A percentile compares a stretch with the other conserved stretches of the same genome.
Evolutionary conservation across 2,329 filamentous ascomycete genomes (phyloP).

Genomic region (Fusarium sulawesiense): DNA sequence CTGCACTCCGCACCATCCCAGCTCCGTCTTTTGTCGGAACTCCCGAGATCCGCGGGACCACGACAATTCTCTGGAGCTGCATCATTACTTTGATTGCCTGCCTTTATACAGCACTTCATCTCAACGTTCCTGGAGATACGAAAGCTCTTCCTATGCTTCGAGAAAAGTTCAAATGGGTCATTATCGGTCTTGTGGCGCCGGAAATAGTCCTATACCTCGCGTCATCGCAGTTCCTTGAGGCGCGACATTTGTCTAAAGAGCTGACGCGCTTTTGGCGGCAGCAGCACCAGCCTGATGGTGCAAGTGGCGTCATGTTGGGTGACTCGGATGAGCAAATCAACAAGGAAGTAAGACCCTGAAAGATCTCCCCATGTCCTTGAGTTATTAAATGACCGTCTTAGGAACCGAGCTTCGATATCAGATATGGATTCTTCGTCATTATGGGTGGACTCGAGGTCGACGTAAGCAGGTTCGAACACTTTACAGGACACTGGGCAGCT

Average conservation of each 20-base stretch:
- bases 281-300: neutral
- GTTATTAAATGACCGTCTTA: too few relatives aligned
- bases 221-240: neutral
- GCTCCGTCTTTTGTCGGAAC: neutral
- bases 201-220: neutral
- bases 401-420: neutral
- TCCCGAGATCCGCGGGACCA: neutral
- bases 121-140: neutral
- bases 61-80: neutral
- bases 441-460: neutral
- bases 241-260: neutral
- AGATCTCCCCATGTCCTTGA: too few relatives aligned
- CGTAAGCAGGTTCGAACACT: slow-evolving; percentile 24
- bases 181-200: neutral
- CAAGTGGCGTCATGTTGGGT: neutral
- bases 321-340: neutral
- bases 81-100: neutral
- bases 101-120: neutral
- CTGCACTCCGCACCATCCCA: neutral
- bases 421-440: neutral
- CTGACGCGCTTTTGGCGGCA: neutral
- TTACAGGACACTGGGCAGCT: neutral
- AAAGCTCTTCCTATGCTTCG: neutral
- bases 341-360: too few relatives aligned
- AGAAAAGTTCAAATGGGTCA: neutral